These are phyloP conservation scores for Xylaria scruposa DNA, from an alignment of 495 filamentous ascomycete genomes.

Conservation along the genomic window DNA sequence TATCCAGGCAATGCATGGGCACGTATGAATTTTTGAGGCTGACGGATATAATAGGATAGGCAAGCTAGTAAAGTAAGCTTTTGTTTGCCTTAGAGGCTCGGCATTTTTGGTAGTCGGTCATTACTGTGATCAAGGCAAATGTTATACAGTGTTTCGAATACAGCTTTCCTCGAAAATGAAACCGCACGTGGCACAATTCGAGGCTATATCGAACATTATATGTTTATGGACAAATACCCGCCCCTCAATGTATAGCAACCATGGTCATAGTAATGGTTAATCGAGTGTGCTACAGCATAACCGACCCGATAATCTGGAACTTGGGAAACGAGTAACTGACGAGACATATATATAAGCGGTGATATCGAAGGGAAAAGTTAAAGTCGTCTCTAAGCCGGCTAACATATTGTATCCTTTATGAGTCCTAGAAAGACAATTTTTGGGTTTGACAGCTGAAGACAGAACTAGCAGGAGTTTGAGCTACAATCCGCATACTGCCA, in stretches of 20 bases:
- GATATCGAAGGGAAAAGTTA: background rate
- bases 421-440: background rate
- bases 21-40: background rate
- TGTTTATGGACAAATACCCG: background rate
- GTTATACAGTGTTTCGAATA: background rate
- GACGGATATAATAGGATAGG: background rate
- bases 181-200: background rate
- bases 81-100: background rate
- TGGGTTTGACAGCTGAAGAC: background rate
- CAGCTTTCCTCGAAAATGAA: background rate
- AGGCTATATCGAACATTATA: background rate
- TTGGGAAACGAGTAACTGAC: background rate
- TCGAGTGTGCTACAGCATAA: slow-evolving; percentile 5
- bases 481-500: background rate
- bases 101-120: no score
- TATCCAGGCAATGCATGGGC: background rate
- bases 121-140: background rate
- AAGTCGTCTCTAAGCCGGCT: background rate
- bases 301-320: slow-evolving; percentile 2
- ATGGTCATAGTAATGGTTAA: background rate
- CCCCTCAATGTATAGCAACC: background rate
- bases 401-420: background rate
- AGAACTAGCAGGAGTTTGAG: background rate
- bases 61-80: background rate
- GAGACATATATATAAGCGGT: no score